Base-by-base conservation (phyloP, 106 monocot species). In the Posidonia australis region DNA sequence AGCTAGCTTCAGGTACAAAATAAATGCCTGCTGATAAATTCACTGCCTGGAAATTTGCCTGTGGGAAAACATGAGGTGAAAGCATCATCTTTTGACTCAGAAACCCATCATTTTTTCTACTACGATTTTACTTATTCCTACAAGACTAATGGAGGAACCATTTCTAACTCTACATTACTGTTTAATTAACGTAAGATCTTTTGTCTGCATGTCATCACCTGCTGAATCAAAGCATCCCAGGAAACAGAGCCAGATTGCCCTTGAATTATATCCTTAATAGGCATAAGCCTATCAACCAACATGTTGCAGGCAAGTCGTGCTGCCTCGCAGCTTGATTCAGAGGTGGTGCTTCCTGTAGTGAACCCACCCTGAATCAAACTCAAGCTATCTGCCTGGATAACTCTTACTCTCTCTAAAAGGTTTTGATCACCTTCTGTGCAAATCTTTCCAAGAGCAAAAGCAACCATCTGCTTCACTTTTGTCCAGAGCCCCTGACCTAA, bases 401-500 rank as follows among this genome's bases (percentile, higher is more conserved):
- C 70, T 23, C 84, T 56, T 9, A 92, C 72, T 60, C 72, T 84
- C 6, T 79, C 72, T 13, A 92, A 24, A 75, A 92, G 77, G 42
- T 71, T 69, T 20, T 80, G 26, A 36, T 69, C 62, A 44, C 51
- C 59, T 72, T 79, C 73, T 28, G 54, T 22, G 67, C 79, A 83
- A 10, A 92, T 51, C 27, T 76, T 66, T 47, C 83, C 81, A 52
- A 92, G 84, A 64, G 74, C 70, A 80, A 79, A 92, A 31, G 92
- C 86, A 16, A 77, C 58, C 81, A 84, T 84, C 62, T 92, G 92
- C 77, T 72, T 88, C 61, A 84, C 92, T 74, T 92, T 92, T 51
- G 92, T 92, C 92, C 92, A 92, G 5, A 92, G 65, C 25, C 92
- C 92, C 51, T 92, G 91, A 25, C 91, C 91, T 58, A 92, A 52